Conservation (phyloP, 1,284 basidiomycete genomes). For the Marasmius oreades region DNA sequence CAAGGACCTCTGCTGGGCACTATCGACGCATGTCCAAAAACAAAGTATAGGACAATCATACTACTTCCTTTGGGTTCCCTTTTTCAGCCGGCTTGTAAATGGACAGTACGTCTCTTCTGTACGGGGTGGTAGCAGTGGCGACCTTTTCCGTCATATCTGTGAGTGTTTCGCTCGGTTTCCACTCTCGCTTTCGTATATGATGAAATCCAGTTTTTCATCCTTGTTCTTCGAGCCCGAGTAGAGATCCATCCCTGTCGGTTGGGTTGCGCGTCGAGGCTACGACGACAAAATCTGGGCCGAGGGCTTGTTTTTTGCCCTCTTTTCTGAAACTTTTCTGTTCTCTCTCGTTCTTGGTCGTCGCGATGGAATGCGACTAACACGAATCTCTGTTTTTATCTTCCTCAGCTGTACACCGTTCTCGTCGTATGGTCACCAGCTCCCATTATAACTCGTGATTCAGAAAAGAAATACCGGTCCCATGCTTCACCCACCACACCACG, state of each 20-base stretch:
- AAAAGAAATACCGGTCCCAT: conserved; percentile 60
- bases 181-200: conserved; percentile 32
- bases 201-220: conserved; percentile 73
- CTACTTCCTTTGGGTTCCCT: background rate
- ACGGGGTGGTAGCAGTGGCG: conserved; percentile 29
- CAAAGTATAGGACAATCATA: background rate
- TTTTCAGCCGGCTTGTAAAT: conserved; percentile 18
- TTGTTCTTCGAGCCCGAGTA: conserved; percentile 85
- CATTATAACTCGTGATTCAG: conserved; percentile 59
- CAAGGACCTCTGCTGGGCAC: background rate
- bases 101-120: conserved; percentile 35
- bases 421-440: conserved; percentile 66
- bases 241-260: conserved; percentile 18
- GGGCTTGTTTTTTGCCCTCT: conserved; percentile 31
- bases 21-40: background rate
- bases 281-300: conserved; percentile 61
- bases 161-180: background rate
- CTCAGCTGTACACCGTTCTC: conserved; percentile 60
- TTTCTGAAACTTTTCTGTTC: conserved; percentile 14
- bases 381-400: background rate
- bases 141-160: conserved; percentile 31
- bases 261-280: conserved; percentile 49
- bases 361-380: background rate
- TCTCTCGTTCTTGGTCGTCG: background rate
- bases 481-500: conserved; percentile 43